Conservation (phyloP, 345 rosid genomes). For the Populus ilicifolia region DNA sequence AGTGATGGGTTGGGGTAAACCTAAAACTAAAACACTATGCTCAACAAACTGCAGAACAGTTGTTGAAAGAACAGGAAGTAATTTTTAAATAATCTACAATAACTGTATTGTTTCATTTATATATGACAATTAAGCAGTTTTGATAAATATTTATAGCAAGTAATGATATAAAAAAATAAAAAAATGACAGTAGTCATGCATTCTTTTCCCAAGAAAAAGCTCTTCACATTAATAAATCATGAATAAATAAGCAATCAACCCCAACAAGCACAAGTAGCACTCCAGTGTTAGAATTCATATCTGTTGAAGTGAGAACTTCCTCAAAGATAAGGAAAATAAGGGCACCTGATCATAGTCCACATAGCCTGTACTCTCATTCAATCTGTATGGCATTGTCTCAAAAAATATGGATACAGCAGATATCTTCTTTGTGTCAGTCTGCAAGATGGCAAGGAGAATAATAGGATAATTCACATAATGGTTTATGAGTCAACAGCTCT, state of each 20-base stretch:
- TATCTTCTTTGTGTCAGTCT: slow-evolving; percentile 95
- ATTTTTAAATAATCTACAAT: too few relatives aligned
- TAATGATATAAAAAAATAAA: neutral
- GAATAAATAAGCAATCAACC: too few relatives aligned
- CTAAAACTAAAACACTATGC: too few relatives aligned
- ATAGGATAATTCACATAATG: slow-evolving; percentile 4
- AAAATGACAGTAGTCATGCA: too few relatives aligned
- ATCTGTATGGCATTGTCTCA: slow-evolving; percentile 96
- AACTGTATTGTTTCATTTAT: too few relatives aligned
- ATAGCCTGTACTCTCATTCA: slow-evolving; percentile 83
- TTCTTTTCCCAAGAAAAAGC: too few relatives aligned
- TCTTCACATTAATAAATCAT: too few relatives aligned
- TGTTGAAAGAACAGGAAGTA: too few relatives aligned
- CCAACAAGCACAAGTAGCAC: neutral
- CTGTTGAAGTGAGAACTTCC: neutral
- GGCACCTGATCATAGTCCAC: slow-evolving; percentile 92
- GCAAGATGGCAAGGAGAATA: slow-evolving; percentile 22
- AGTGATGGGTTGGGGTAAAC: too few relatives aligned
- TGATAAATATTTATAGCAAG: too few relatives aligned
- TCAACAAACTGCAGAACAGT: too few relatives aligned
- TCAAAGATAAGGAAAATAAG: neutral
- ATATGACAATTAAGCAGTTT: too few relatives aligned
- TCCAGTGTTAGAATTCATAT: neutral
- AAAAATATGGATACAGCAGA: slow-evolving; percentile 95
- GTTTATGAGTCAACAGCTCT: neutral